Conservation (phyloP, 2,329 filamentous ascomycete species). For the Colletotrichum sp. region DNA sequence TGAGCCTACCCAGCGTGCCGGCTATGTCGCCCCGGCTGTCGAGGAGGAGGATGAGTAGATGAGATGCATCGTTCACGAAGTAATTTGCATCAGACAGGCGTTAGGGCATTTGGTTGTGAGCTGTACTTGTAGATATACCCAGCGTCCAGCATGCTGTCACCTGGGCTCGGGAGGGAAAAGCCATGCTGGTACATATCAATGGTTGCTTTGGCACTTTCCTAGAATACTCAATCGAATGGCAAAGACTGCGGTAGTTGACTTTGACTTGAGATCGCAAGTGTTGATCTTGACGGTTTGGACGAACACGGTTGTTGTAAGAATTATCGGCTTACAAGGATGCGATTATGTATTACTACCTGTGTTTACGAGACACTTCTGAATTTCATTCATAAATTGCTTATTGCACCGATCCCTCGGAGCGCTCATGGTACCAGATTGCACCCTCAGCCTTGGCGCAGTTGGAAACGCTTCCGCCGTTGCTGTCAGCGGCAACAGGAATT, state of each 20-base stretch:
- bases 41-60: conserved; percentile 57
- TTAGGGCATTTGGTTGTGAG: conserved; percentile 1
- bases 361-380: neutral
- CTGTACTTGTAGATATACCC: conserved; percentile 13
- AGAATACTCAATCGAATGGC: neutral
- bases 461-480: conserved; percentile 53
- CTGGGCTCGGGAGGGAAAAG: neutral
- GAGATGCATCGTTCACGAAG: conserved; percentile 13
- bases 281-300: neutral
- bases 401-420: conserved; percentile 36
- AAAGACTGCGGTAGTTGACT: neutral
- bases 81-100: conserved; percentile 17
- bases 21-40: conserved; percentile 57
- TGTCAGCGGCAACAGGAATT: conserved; percentile 45
- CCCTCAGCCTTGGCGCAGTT: conserved; percentile 60
- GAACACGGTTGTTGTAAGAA: neutral
- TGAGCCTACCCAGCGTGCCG: conserved; percentile 40
- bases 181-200: neutral
- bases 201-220: neutral
- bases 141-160: neutral
- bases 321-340: neutral
- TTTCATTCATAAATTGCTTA: neutral
- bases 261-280: neutral
- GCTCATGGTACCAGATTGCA: conserved; percentile 61
- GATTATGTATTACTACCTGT: neutral